A percentile compares a stretch with the other conserved stretches of the same genome.
These are phyloP conservation scores for Botrytis tulipae DNA, from an alignment of 2,329 filamentous ascomycete genomes.

Conservation along the genomic window DNA sequence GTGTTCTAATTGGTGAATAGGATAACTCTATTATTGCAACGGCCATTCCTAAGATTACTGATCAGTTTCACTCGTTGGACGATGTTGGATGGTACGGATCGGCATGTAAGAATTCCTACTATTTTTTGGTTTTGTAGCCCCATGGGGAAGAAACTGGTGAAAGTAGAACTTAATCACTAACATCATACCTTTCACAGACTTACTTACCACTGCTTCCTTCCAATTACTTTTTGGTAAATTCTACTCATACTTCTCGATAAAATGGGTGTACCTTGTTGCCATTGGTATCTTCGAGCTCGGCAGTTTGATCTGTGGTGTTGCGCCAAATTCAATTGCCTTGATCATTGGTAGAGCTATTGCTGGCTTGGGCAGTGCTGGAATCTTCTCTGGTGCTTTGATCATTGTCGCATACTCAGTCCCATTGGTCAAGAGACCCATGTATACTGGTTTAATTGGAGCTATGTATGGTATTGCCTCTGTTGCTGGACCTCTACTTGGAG, in stretches of 20 bases:
- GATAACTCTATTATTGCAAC: slow-evolving; percentile 41
- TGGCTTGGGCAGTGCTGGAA: slow-evolving; percentile 34
- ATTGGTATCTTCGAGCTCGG: slow-evolving; percentile 41
- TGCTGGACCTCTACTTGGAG: slow-evolving; percentile 38
- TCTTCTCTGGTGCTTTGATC: slow-evolving; percentile 34
- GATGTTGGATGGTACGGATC: slow-evolving; percentile 57
- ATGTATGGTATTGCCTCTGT: slow-evolving; percentile 49
- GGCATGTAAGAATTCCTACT: slow-evolving; percentile 47
- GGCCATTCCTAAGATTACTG: slow-evolving; percentile 56
- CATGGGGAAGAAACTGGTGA: background rate
- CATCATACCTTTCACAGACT: background rate
- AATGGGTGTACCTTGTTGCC: slow-evolving; percentile 39
- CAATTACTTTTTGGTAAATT: slow-evolving; percentile 38
- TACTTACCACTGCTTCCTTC: slow-evolving; percentile 20
- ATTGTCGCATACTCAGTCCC: slow-evolving; percentile 29
- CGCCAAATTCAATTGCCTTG: slow-evolving; percentile 39
- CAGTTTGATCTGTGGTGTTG: slow-evolving; percentile 37
- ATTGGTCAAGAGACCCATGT: slow-evolving; percentile 25
- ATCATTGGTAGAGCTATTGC: slow-evolving; percentile 40
- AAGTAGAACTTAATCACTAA: background rate
- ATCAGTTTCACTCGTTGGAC: slow-evolving; percentile 49
- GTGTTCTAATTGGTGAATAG: background rate
- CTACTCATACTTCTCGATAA: slow-evolving; percentile 38
- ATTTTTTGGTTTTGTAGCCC: background rate
- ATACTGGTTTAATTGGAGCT: slow-evolving; percentile 21